These are phyloP conservation scores for Chalara sp. DNA, from an alignment of 2,329 filamentous ascomycete genomes.

Conservation along the genomic window DNA sequence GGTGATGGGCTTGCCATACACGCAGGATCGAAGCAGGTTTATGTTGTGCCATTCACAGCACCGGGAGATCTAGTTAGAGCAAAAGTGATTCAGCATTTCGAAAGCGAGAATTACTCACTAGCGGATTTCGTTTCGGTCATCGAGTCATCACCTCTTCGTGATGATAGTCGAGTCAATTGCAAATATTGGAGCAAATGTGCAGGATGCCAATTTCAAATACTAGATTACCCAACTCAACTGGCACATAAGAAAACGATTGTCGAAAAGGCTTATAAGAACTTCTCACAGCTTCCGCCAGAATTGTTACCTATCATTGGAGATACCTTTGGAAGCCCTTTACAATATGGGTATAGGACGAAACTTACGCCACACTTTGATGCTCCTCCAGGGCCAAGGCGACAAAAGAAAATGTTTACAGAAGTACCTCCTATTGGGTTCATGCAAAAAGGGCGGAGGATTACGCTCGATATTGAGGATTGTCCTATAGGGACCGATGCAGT, in stretches of 20 bases:
- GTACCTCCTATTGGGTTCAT: constrained; percentile 86
- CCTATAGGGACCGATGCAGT: constrained; percentile 89
- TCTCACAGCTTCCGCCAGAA: constrained; percentile 73
- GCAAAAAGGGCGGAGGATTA: constrained; percentile 70
- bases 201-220: constrained; percentile 97
- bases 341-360: constrained; percentile 94
- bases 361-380: constrained; percentile 93
- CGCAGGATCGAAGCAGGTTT: constrained; percentile 59
- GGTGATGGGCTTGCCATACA: constrained; percentile 81
- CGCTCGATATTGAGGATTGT: constrained; percentile 94
- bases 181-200: constrained; percentile 82
- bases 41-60: constrained; percentile 80
- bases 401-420: constrained; percentile 49
- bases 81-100: constrained; percentile 70
- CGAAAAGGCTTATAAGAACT: constrained; percentile 86
- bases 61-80: constrained; percentile 77
- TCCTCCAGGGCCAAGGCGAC: constrained; percentile 50
- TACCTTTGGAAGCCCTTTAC: constrained; percentile 82
- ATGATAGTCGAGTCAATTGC: constrained; percentile 72
- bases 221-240: constrained; percentile 82
- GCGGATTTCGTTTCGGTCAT: constrained; percentile 78
- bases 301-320: constrained; percentile 70
- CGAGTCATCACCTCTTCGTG: constrained; percentile 65
- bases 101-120: constrained; percentile 59
- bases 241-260: constrained; percentile 78